Evolutionary conservation across 2,329 filamentous ascomycete genomes (phyloP), one percentile per base, ranked within the genome.

Genomic region (Leptoxyphium fumago): DNA sequence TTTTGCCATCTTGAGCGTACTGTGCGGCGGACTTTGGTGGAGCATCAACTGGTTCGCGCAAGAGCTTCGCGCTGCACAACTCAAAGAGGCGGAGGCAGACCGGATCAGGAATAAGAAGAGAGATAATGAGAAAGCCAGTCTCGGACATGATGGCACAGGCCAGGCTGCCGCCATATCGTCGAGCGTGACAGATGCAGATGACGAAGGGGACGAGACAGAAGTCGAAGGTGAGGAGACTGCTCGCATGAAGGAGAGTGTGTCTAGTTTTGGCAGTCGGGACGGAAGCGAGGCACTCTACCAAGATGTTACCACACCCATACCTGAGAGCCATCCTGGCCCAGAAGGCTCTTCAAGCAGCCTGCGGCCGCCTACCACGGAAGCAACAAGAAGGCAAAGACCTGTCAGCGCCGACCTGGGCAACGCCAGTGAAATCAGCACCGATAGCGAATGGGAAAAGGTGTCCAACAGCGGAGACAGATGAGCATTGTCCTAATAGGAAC

Each of bases 381-480:
- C 18, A 28, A 42, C 46, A 28, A 42, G 47, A 26, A 51, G 52
- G 36, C 52, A 53, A 47, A 45, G 51, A 32, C 53, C 44, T 39
- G 45, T 34, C 28, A 52, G 46, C 14, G 46, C 54, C 11, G 50
- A 50, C n/a, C 46, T 43, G 11, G 50, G 54, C 26, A 29, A 44
- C 40, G 58, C 56, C 43, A 56, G 60, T 21, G 59, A 62, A 26
- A 49, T 59, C 9, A 61, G 86, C 64, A 95, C 88, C 4, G 89
- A 96, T 66, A 89, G 89, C 58, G 89, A 96, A 66, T 96, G 89
- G 89, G 89, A 95, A 69, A 93, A 91, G 70, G 82, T 96, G 32
- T 36, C 32, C 38, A 18, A 13, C 14, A 40, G 38, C 7, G 15
- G 38, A 17, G 13, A 28, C 18, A 17, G 17, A 40, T 40, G 17